These are phyloP conservation scores for Penicillium arizonense DNA, from an alignment of 495 filamentous ascomycete species.

Conservation along the genomic window DNA sequence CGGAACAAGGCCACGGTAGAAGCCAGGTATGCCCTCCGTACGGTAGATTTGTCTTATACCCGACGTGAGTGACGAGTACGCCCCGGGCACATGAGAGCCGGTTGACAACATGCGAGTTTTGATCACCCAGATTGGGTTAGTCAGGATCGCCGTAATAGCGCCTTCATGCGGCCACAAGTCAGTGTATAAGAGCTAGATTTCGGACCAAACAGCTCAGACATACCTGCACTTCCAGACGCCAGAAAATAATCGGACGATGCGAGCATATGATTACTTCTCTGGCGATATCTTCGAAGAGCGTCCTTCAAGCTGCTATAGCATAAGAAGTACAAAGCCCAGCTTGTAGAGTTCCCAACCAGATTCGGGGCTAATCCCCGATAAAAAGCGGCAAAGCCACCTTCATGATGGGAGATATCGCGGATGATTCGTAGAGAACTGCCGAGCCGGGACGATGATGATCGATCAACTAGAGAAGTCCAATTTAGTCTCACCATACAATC, in stretches of 20 bases:
- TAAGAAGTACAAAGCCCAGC: slow-evolving; percentile 91
- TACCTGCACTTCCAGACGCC: slow-evolving; percentile 74
- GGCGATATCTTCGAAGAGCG: slow-evolving; percentile 27
- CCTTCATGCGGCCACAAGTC: slow-evolving; percentile 33
- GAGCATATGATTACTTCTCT: slow-evolving; percentile 32
- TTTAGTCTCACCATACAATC: background rate
- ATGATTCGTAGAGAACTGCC: slow-evolving; percentile 57
- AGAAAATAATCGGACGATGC: slow-evolving; percentile 79
- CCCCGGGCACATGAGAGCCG: slow-evolving; percentile 66
- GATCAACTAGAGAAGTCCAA: slow-evolving; percentile 37
- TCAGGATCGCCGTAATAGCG: slow-evolving; percentile 70
- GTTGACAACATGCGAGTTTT: slow-evolving; percentile 97
- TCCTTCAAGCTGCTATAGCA: slow-evolving; percentile 63
- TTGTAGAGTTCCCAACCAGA: slow-evolving; percentile 82
- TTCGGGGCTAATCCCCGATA: slow-evolving; percentile 92
- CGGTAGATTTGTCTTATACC: slow-evolving; percentile 63
- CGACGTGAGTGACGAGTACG: slow-evolving; percentile 73
- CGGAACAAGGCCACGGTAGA: slow-evolving; percentile 81
- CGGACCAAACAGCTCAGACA: background rate
- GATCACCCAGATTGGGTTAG: slow-evolving; percentile 98
- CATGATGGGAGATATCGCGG: slow-evolving; percentile 52
- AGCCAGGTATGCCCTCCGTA: slow-evolving; percentile 70
- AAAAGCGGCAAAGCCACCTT: slow-evolving; percentile 62
- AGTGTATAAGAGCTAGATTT: background rate
- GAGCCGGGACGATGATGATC: slow-evolving; percentile 36